Evolutionary conservation across 495 filamentous ascomycete species (phyloP).

Genomic region (Tuber brumale): DNA sequence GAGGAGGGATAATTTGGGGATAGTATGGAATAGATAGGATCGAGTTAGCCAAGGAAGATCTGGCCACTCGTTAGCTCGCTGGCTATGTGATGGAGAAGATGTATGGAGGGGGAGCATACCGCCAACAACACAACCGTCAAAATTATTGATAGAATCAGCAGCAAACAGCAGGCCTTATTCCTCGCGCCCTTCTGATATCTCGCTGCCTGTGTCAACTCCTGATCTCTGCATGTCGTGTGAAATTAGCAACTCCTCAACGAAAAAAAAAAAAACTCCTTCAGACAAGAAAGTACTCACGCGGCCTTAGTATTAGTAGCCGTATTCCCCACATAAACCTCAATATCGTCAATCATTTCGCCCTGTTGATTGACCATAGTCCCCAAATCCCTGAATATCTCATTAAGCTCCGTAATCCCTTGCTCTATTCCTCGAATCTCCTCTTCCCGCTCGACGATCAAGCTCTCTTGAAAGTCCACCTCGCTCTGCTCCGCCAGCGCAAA

Average conservation of each 20-base stretch:
- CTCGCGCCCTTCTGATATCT: conserved; percentile 89
- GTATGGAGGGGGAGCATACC: conserved; percentile 51
- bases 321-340: conserved; percentile 76
- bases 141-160: conserved; percentile 86
- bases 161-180: conserved; percentile 83
- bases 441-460: conserved; percentile 89
- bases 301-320: conserved; percentile 72
- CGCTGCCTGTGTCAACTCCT: conserved; percentile 73
- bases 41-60: conserved; percentile 31
- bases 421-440: conserved; percentile 95
- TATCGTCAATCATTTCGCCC: conserved; percentile 80
- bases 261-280: not conserved
- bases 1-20: not conserved
- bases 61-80: conserved; percentile 16
- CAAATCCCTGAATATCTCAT: conserved; percentile 93
- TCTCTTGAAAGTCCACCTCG: conserved; percentile 97
- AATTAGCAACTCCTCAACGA: conserved; percentile 4
- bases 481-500: conserved; percentile 79
- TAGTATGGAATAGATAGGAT: not conserved
- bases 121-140: conserved; percentile 82
- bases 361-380: conserved; percentile 94
- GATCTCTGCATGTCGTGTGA: conserved; percentile 45
- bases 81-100: not conserved
- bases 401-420: conserved; percentile 87
- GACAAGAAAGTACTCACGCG: conserved; percentile 45